These are phyloP conservation scores for Brasilioporus rufonigricans DNA, from an alignment of 768 basidiomycete genomes.

Conservation along the genomic window DNA sequence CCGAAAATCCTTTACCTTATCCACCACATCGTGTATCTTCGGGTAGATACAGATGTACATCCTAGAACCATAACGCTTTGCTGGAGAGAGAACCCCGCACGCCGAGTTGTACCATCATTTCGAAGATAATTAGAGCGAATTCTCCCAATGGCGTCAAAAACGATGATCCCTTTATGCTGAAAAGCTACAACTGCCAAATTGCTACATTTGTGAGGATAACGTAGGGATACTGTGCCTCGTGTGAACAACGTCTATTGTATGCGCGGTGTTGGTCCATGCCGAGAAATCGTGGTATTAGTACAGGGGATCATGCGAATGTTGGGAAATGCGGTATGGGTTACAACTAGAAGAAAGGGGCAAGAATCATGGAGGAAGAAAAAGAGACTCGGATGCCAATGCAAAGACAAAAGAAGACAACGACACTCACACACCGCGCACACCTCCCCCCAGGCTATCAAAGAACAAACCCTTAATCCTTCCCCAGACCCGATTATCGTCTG, in stretches of 20 bases:
- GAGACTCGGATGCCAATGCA: slow-evolving; percentile 2
- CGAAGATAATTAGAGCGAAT: not conserved
- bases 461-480: slow-evolving; percentile 29
- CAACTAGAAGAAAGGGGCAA: slow-evolving; percentile 11
- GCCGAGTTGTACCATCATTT: slow-evolving; percentile 18
- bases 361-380: not conserved
- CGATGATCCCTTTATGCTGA: slow-evolving; percentile 6
- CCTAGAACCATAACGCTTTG: slow-evolving; percentile 9
- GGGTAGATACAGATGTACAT: slow-evolving; percentile 20
- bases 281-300: slow-evolving; percentile 16
- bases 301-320: slow-evolving; percentile 26
- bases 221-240: slow-evolving; percentile 15
- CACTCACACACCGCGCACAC: slow-evolving; percentile 21
- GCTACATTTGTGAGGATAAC: slow-evolving; percentile 23
- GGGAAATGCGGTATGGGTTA: slow-evolving; percentile 19
- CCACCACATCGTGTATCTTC: slow-evolving; percentile 11
- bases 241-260: slow-evolving; percentile 21
- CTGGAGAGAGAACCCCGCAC: slow-evolving; percentile 1
- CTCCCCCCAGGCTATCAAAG: slow-evolving; percentile 25
- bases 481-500: slow-evolving; percentile 25
- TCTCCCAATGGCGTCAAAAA: not conserved
- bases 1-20: slow-evolving; percentile 10
- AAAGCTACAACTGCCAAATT: slow-evolving; percentile 15
- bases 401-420: not conserved
- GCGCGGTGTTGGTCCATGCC: slow-evolving; percentile 25